Evolutionary conservation across 192 early-diverging fungal genomes (phyloP).

Genomic region (Coemansia erecta): DNA sequence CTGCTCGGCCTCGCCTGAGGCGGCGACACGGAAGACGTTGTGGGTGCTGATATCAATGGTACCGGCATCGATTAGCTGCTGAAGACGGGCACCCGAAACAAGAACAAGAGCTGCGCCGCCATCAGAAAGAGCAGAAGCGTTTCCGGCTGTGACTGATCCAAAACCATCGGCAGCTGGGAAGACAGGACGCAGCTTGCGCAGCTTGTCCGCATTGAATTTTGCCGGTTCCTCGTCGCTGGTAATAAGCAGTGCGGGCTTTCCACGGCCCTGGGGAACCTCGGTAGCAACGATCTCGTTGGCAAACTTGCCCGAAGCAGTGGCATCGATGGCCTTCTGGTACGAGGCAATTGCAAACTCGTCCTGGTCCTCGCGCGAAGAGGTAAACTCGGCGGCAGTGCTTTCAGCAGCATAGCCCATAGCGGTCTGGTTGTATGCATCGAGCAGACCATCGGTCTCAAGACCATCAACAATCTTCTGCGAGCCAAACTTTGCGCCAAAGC

Average conservation of each 20-base stretch:
- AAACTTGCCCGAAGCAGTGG: conserved; percentile 60
- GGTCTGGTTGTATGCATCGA: conserved; percentile 70
- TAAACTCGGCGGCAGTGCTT: conserved; percentile 73
- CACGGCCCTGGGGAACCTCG: conserved; percentile 64
- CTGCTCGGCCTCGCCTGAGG: conserved; percentile 75
- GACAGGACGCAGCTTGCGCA: conserved; percentile 82
- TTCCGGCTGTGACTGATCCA: conserved; percentile 91
- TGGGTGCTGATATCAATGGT: conserved; percentile 25
- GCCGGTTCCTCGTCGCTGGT: conserved; percentile 63
- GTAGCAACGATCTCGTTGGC: conserved; percentile 70
- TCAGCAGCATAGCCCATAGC: conserved; percentile 83
- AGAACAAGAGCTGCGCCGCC: conserved; percentile 75
- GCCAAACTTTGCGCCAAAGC: conserved; percentile 77
- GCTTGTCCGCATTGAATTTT: conserved; percentile 81
- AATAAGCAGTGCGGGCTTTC: conserved; percentile 62
- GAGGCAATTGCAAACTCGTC: conserved; percentile 73
- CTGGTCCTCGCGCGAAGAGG: conserved; percentile 78
- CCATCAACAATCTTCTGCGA: conserved; percentile 71
- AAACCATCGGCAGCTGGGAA: conserved; percentile 68
- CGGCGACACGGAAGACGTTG: conserved; percentile 55
- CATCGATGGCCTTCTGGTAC: conserved; percentile 74
- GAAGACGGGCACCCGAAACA: conserved; percentile 63
- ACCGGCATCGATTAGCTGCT: conserved; percentile 37
- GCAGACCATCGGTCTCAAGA: conserved; percentile 71
- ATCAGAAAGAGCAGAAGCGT: conserved; percentile 78